These are phyloP conservation scores for Trichoderma koningii DNA, from an alignment of 2,329 filamentous ascomycete genomes.

Conservation along the genomic window DNA sequence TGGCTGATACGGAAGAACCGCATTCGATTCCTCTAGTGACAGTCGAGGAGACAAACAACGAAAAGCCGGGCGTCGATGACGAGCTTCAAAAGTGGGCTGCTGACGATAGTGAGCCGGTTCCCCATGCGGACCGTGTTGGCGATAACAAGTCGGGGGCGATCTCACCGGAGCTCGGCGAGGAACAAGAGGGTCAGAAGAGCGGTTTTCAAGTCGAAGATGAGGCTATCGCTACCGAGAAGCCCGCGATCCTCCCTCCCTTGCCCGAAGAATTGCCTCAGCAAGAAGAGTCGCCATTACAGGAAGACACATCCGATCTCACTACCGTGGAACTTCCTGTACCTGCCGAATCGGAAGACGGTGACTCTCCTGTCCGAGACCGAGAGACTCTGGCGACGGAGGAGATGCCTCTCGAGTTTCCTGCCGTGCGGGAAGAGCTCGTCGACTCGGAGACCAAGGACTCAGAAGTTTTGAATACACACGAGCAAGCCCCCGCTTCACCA, in stretches of 20 bases:
- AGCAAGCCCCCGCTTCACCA: background rate
- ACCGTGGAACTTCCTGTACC: background rate
- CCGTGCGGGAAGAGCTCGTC: background rate
- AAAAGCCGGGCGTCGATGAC: background rate
- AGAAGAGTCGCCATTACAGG: background rate
- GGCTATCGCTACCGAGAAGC: background rate
- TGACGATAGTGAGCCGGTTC: constrained; percentile 16
- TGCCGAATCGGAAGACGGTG: background rate
- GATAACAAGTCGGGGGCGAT: background rate
- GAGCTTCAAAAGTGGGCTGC: constrained; percentile 15
- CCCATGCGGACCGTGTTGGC: background rate
- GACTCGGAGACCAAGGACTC: background rate
- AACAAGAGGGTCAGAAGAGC: constrained; percentile 32
- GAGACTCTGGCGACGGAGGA: background rate
- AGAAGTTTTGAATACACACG: background rate
- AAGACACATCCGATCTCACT: background rate
- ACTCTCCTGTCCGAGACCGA: background rate
- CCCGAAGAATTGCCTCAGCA: background rate
- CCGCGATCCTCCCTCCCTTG: background rate
- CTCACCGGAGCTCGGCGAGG: constrained; percentile 27
- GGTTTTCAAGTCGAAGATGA: constrained; percentile 26
- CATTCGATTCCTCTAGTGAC: background rate
- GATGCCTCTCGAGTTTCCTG: background rate
- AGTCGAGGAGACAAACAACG: background rate
- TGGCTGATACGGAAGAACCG: constrained; percentile 11